Percentiles rank a stretch among this genome's conserved stretches.
Conservation (phyloP, 306 rosid species). For the Cucumis hystrix region DNA sequence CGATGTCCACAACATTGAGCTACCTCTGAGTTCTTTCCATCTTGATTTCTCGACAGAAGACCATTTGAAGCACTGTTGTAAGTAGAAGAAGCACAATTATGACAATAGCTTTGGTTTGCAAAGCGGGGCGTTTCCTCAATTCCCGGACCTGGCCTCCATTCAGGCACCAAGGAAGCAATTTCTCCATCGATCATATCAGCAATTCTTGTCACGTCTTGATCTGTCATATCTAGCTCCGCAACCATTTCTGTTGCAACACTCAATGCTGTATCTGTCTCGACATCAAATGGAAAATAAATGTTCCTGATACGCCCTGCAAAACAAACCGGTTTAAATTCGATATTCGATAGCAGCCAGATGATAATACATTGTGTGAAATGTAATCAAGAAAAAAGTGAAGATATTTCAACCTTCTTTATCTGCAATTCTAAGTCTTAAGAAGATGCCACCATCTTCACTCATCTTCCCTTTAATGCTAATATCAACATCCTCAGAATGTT, state of each 20-base stretch:
- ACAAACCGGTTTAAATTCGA: background rate
- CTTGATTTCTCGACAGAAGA: slow-evolving; percentile 23
- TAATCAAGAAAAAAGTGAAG: background rate
- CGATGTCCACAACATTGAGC: slow-evolving; percentile 41
- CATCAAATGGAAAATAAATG: slow-evolving; percentile 88
- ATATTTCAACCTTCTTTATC: slow-evolving; percentile 12
- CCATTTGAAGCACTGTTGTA: slow-evolving; percentile 34
- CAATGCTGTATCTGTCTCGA: slow-evolving; percentile 68
- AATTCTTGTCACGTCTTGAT: slow-evolving; percentile 49
- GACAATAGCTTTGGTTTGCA: slow-evolving; percentile 36
- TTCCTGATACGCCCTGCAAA: slow-evolving; percentile 15
- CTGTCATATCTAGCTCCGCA: slow-evolving; percentile 72
- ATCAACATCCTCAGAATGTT: slow-evolving; percentile 6
- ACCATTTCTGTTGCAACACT: slow-evolving; percentile 89
- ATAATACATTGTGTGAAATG: background rate
- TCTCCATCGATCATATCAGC: slow-evolving; percentile 87
- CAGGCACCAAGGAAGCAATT: slow-evolving; percentile 69
- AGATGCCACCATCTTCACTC: slow-evolving; percentile 11
- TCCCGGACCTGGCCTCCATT: slow-evolving; percentile 58
- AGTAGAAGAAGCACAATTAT: slow-evolving; percentile 44
- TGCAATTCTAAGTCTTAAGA: slow-evolving; percentile 13
- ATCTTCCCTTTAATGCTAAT: slow-evolving; percentile 11
- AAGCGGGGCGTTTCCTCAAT: slow-evolving; percentile 42
- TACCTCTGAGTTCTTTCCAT: slow-evolving; percentile 26
- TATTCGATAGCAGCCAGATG: background rate